A percentile compares a stretch with the other conserved stretches of the same genome.
Evolutionary conservation across 2,329 filamentous ascomycete species (phyloP).

Genomic region (Beauveria sp.): DNA sequence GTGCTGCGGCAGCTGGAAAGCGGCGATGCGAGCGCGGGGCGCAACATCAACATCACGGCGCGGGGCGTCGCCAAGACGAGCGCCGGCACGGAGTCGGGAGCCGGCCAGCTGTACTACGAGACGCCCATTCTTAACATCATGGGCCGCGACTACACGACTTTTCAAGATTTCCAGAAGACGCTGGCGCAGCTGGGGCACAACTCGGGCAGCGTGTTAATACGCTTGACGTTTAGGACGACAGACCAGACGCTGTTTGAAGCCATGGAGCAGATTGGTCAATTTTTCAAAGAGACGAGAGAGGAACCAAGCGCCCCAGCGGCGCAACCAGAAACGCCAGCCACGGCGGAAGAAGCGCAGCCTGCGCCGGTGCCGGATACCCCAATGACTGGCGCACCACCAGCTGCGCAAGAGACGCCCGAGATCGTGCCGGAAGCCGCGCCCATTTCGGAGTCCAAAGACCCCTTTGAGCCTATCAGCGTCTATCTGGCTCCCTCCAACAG

Average conservation of each 20-base stretch:
- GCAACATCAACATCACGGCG: slow-evolving; percentile 72
- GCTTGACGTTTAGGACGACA: slow-evolving; percentile 68
- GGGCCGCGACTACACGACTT: slow-evolving; percentile 67
- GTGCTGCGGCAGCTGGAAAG: slow-evolving; percentile 86
- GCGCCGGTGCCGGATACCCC: background rate
- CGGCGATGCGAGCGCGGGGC: slow-evolving; percentile 52
- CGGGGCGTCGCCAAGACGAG: slow-evolving; percentile 61
- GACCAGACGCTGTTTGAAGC: slow-evolving; percentile 76
- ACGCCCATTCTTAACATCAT: slow-evolving; percentile 78
- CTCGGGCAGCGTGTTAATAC: slow-evolving; percentile 70
- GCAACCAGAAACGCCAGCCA: slow-evolving; percentile 6
- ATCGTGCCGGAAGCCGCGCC: slow-evolving; percentile 6
- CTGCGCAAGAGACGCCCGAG: background rate
- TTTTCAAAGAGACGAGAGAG: slow-evolving; percentile 53
- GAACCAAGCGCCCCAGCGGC: slow-evolving; percentile 29
- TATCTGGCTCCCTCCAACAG: slow-evolving; percentile 69
- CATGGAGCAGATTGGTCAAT: slow-evolving; percentile 70
- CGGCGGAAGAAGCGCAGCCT: slow-evolving; percentile 6
- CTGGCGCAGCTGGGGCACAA: slow-evolving; percentile 82
- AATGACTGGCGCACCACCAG: background rate
- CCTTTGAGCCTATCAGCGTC: slow-evolving; percentile 53
- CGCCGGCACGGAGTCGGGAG: slow-evolving; percentile 43
- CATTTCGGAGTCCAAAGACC: slow-evolving; percentile 17
- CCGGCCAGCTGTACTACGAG: slow-evolving; percentile 81
- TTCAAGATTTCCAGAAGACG: slow-evolving; percentile 82